Conservation (phyloP, 345 rosid species). For the Cardamine resedifolia region DNA sequence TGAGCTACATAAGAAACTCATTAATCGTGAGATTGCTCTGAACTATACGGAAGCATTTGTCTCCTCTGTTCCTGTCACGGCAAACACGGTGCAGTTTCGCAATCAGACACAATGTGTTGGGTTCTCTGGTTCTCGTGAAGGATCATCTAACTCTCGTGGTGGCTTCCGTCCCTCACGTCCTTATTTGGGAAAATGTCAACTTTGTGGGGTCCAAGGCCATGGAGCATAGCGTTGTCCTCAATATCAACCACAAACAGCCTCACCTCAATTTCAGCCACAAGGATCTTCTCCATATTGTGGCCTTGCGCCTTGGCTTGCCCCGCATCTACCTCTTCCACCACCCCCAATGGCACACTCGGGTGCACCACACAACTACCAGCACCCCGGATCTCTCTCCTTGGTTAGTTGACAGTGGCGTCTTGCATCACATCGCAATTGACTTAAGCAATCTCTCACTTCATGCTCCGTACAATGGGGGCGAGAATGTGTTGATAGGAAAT, state of each 20-base stretch:
- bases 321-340: background rate
- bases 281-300: background rate
- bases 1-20: background rate
- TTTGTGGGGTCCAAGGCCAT: background rate
- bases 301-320: background rate
- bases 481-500: background rate
- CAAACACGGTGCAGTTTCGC: too few species aligned
- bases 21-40: background rate
- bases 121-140: background rate
- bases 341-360: background rate
- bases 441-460: background rate
- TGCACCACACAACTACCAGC: background rate
- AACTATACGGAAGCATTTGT: too few species aligned
- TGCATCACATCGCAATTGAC: background rate
- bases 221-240: background rate
- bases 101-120: too few species aligned
- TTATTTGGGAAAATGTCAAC: background rate
- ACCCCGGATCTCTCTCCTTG: background rate
- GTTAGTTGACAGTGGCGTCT: background rate
- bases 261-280: background rate
- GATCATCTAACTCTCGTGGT: background rate
- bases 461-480: accelerated
- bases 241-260: background rate
- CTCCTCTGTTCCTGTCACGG: too few species aligned
- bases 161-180: accelerated